Evolutionary conservation across 164 flowering plant species (phyloP), one percentile per base, ranked within the genome.

Genomic region (Aristolochia californica): DNA sequence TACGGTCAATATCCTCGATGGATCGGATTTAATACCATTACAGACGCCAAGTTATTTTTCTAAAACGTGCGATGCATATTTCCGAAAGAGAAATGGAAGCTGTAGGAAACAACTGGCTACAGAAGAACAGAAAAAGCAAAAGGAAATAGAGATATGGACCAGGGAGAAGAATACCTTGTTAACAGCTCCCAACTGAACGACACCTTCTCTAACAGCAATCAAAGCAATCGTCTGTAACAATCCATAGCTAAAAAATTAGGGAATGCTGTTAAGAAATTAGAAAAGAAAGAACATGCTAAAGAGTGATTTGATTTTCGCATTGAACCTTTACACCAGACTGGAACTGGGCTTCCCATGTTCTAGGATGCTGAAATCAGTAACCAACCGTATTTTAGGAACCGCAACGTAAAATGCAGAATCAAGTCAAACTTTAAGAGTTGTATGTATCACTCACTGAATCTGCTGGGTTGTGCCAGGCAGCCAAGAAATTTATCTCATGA

Each of bases 281-380:
- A 20, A 25, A 15, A 44, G 26, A 43, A 22, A 57, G 21, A 17
- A 20, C 22, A 47, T 47, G 23, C 4, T 34, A 2, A 34, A 34
- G 22, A 48, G 17, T 47, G 48, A 40, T 67, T 27, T 47, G 48
- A 40, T 67, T 27, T 44, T 50, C 43, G 11, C 52, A 22, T 27
- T 38, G 13, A 67, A 91, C 98, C 95, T 91, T 85, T 54, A 91
- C 80, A 63, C 98, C 96, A 57, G 93, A 84, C 67, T 85, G 95
- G 62, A 91, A 91, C 75, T 91, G 98, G 28, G 95, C 95, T 67
- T 91, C 94, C 98, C 98, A 91, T 55, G 98, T 88, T 78, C 98
- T 87, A 45, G 98, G 98, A 28, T 80, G 82, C 98, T 93, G 84
- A 51, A 59, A 61, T 50, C 44, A 28, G 48, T 21, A 2, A 45